Conservation (phyloP, 2,329 filamentous ascomycete species). For the Pseudogymnoascus sp. region DNA sequence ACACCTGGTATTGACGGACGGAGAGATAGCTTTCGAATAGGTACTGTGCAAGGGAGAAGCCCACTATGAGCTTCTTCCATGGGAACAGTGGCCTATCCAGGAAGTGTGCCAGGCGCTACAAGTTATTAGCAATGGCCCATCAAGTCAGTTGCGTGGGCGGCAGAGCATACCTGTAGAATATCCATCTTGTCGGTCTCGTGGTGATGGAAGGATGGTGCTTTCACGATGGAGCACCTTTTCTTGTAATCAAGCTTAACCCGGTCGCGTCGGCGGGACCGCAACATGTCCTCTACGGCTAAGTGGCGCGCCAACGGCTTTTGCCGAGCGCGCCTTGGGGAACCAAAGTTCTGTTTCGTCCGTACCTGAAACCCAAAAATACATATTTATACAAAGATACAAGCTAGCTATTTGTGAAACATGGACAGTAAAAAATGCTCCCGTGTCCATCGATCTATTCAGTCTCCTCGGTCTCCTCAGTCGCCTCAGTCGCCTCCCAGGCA, state of each 20-base stretch:
- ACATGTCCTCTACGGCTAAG: background rate
- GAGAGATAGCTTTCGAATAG: slow-evolving; percentile 84
- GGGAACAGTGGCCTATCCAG: slow-evolving; percentile 90
- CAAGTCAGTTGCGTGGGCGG: background rate
- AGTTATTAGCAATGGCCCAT: slow-evolving; percentile 17
- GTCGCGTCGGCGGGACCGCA: background rate
- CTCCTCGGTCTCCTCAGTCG: background rate
- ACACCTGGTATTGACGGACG: slow-evolving; percentile 78
- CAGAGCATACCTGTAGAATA: slow-evolving; percentile 26
- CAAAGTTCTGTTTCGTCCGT: background rate
- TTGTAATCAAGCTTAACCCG: background rate
- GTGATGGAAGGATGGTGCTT: background rate
- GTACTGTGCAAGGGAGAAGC: slow-evolving; percentile 89
- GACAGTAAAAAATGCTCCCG: background rate
- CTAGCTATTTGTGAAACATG: background rate
- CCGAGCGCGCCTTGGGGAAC: background rate
- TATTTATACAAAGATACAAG: background rate
- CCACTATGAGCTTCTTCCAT: slow-evolving; percentile 93
- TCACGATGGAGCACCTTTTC: background rate
- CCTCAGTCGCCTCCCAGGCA: background rate
- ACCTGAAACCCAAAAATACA: background rate
- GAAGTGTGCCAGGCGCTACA: slow-evolving; percentile 65
- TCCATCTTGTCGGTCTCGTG: slow-evolving; percentile 23
- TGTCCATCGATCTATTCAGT: background rate
- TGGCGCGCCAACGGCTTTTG: background rate